phyloP scores from a whole-genome alignment of 1,284 basidiomycete species.

The Pascua guehoae region DNA sequence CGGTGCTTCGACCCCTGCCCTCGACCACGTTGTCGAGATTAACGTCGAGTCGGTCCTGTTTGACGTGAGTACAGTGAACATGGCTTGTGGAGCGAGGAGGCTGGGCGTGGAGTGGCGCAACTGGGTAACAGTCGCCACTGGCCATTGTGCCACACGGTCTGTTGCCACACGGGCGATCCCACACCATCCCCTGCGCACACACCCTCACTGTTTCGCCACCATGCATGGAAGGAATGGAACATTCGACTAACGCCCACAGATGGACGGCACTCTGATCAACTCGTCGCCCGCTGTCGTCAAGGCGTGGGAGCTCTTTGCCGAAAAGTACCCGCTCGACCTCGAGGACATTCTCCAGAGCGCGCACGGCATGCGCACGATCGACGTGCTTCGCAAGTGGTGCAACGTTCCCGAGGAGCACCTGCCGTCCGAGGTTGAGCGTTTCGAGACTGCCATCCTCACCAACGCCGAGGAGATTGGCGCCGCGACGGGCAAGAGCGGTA shows the following conservation, averaged over 20 bases:
- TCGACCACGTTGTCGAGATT: conserved; percentile 58
- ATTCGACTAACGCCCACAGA: conserved; percentile 1
- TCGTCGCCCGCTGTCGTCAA: conserved; percentile 46
- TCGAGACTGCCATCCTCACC: conserved; percentile 48
- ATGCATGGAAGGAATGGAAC: no score
- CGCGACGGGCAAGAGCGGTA: conserved; percentile 37
- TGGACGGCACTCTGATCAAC: conserved; percentile 49
- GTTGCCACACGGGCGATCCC: no score
- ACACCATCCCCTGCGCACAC: no score
- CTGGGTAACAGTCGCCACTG: no score
- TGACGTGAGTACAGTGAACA: conserved; percentile 25
- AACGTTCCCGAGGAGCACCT: conserved; percentile 43
- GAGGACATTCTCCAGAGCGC: conserved; percentile 46
- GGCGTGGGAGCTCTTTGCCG: conserved; percentile 46
- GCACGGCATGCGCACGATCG: conserved; percentile 48
- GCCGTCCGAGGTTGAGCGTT: conserved; percentile 44
- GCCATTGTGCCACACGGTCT: no score
- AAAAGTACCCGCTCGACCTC: conserved; percentile 45
- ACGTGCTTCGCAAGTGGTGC: conserved; percentile 49
- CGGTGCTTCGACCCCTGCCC: conserved; percentile 66
- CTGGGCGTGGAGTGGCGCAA: no score
- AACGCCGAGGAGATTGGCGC: conserved; percentile 43
- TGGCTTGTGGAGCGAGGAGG: no score
- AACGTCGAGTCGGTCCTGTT: conserved; percentile 49
- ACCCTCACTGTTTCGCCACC: no score